phyloP scores from a whole-genome alignment of 192 early-diverging fungal genomes.

The Jimgerdemannia flammicorona region DNA sequence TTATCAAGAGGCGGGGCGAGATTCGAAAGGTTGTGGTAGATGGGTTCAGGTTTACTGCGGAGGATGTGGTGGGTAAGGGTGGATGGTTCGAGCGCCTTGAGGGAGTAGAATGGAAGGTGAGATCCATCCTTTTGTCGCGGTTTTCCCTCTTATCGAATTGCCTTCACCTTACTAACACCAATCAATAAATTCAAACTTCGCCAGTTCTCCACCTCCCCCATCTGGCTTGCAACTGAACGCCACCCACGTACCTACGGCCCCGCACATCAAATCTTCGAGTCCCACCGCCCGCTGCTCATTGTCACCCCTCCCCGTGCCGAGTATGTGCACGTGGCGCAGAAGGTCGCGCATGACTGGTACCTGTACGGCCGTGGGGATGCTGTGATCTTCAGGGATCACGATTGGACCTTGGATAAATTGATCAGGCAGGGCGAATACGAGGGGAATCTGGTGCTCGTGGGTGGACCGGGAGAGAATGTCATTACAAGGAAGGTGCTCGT shows the following conservation, averaged over 20 bases:
- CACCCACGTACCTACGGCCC: slow-evolving; percentile 67
- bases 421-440: neutral
- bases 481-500: slow-evolving; percentile 36
- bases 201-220: too few relatives aligned
- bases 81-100: neutral
- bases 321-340: slow-evolving; percentile 42
- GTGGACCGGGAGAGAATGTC: slow-evolving; percentile 53
- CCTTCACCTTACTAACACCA: too few relatives aligned
- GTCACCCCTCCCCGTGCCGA: slow-evolving; percentile 33
- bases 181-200: too few relatives aligned
- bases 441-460: slow-evolving; percentile 60
- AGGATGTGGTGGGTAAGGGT: slow-evolving; percentile 11
- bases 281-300: slow-evolving; percentile 44
- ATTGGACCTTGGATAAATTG: slow-evolving; percentile 27
- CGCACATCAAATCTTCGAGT: slow-evolving; percentile 35
- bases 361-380: slow-evolving; percentile 59
- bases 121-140: too few relatives aligned
- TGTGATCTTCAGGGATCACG: slow-evolving; percentile 52
- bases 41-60: slow-evolving; percentile 33
- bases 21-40: slow-evolving; percentile 19
- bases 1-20: slow-evolving; percentile 18
- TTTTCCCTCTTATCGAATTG: too few relatives aligned
- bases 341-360: slow-evolving; percentile 63
- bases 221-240: slow-evolving; percentile 38
- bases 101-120: slow-evolving; percentile 3